phyloP scores from a whole-genome alignment of 202 grass and related monocot genomes.

The Saccharum hybrid region DNA sequence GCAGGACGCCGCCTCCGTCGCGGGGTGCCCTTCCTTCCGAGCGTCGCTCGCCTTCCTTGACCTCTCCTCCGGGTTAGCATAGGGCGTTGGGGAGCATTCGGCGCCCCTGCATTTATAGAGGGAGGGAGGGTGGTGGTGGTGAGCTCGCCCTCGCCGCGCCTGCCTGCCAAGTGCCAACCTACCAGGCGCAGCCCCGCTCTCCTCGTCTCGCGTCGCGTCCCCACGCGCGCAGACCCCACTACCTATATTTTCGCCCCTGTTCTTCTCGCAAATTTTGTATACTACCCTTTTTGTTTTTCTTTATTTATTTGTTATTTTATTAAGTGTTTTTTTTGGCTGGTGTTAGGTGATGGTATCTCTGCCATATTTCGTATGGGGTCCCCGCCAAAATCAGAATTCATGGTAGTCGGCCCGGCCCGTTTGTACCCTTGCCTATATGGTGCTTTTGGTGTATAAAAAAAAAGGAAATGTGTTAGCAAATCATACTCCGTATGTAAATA shows the following conservation, averaged over 20 bases:
- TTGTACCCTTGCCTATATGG: not conserved
- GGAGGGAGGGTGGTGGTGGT: not conserved
- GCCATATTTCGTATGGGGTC: not conserved
- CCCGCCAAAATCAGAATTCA: not conserved
- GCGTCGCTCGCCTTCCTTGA: slow-evolving; percentile 39
- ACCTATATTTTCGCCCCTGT: slow-evolving; percentile 38
- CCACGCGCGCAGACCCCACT: slow-evolving; percentile 23
- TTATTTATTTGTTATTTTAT: not conserved
- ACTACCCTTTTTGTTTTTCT: not conserved
- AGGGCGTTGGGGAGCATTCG: slow-evolving; percentile 29
- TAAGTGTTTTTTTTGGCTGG: not conserved
- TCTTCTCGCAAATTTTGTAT: not conserved
- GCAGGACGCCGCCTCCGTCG: slow-evolving; percentile 37
- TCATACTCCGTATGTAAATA: not conserved
- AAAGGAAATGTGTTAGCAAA: not conserved
- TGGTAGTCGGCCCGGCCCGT: not conserved
- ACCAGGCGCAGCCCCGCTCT: slow-evolving; percentile 5
- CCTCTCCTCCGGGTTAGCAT: slow-evolving; percentile 41
- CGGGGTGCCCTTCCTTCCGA: slow-evolving; percentile 23
- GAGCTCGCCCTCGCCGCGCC: slow-evolving; percentile 31
- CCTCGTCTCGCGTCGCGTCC: slow-evolving; percentile 39
- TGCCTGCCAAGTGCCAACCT: slow-evolving; percentile 40
- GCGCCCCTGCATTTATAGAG: slow-evolving; percentile 55
- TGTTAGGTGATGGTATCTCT: slow-evolving; percentile 17
- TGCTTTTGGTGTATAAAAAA: not conserved